These are phyloP conservation scores for Malassezia japonica DNA, from an alignment of 1,284 basidiomycete species.

Conservation along the genomic window DNA sequence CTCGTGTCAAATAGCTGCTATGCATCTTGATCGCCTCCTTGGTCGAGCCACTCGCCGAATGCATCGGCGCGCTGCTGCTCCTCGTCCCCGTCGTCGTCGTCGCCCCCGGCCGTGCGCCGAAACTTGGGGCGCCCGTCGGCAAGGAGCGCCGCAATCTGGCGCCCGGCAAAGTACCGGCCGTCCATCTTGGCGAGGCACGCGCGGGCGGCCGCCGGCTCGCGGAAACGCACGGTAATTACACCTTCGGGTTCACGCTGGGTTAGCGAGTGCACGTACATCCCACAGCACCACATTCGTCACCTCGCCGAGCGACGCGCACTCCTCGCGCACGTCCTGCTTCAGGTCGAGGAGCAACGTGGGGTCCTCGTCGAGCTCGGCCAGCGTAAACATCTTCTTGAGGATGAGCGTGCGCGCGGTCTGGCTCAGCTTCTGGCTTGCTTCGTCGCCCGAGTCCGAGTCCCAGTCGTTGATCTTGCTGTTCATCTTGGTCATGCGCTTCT, in stretches of 20 bases:
- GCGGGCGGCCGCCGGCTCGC: conserved; percentile 54
- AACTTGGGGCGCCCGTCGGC: conserved; percentile 73
- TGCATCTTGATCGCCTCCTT: conserved; percentile 1
- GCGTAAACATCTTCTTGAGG: conserved; percentile 72
- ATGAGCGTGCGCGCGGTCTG: conserved; percentile 20
- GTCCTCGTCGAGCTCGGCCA: conserved; percentile 77
- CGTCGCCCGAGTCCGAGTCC: conserved; percentile 32
- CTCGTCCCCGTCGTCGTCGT: conserved; percentile 15
- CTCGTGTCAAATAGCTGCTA: conserved; percentile 28
- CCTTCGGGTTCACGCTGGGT: conserved; percentile 79
- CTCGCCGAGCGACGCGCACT: conserved; percentile 75
- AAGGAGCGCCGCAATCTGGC: conserved; percentile 68
- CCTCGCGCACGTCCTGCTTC: conserved; percentile 90
- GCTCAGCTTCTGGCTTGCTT: background rate
- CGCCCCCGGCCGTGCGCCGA: conserved; percentile 43
- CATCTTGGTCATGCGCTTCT: conserved; percentile 14
- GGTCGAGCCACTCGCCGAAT: conserved; percentile 31
- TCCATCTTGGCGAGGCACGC: conserved; percentile 72
- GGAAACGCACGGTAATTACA: conserved; percentile 91
- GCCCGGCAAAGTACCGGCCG: conserved; percentile 79
- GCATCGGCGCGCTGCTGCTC: conserved; percentile 13
- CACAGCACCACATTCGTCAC: conserved; percentile 95
- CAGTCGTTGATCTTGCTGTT: conserved; percentile 39
- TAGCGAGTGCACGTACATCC: conserved; percentile 52
- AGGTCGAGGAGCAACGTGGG: conserved; percentile 77